A percentile compares a stretch with the other conserved stretches of the same genome.
phyloP scores from a whole-genome alignment of 2,329 filamentous ascomycete genomes.

The Xylaria sp. region DNA sequence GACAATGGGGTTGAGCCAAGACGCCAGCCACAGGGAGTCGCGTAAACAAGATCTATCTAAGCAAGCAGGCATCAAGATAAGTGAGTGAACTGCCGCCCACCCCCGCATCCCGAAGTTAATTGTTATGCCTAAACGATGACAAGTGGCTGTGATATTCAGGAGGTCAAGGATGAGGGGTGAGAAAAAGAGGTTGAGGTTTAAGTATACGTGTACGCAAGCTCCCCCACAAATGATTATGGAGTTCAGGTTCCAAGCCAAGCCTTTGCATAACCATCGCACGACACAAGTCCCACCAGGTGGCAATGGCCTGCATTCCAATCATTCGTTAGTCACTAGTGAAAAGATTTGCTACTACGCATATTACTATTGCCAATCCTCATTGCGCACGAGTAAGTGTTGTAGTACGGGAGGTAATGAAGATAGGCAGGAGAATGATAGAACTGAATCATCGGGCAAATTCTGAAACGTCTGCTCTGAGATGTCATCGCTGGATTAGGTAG shows the following conservation, averaged over 20 bases:
- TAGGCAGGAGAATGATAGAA: constrained; percentile 26
- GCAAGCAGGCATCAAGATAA: constrained; percentile 26
- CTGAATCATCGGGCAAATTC: constrained; percentile 37
- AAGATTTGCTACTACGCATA: constrained; percentile 6
- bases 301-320: constrained; percentile 42
- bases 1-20: constrained; percentile 23
- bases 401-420: constrained; percentile 31
- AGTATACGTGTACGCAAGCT: constrained; percentile 29
- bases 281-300: constrained; percentile 29
- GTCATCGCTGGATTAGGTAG: constrained; percentile 39
- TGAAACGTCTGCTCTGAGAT: constrained; percentile 42
- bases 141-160: constrained; percentile 40
- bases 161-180: constrained; percentile 42
- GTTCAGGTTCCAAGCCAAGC: constrained; percentile 31
- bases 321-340: constrained; percentile 17
- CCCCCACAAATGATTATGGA: constrained; percentile 37
- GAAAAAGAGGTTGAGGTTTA: constrained; percentile 27
- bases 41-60: constrained; percentile 25
- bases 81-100: constrained; percentile 11
- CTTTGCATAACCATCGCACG: constrained; percentile 22
- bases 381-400: constrained; percentile 16
- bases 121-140: constrained; percentile 17
- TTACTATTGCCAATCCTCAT: constrained; percentile 22
- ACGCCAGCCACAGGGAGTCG: constrained; percentile 32
- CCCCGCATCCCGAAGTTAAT: constrained; percentile 21